Base-by-base conservation (phyloP, 1,284 basidiomycete genomes). In the Leccinum angustisporum region DNA sequence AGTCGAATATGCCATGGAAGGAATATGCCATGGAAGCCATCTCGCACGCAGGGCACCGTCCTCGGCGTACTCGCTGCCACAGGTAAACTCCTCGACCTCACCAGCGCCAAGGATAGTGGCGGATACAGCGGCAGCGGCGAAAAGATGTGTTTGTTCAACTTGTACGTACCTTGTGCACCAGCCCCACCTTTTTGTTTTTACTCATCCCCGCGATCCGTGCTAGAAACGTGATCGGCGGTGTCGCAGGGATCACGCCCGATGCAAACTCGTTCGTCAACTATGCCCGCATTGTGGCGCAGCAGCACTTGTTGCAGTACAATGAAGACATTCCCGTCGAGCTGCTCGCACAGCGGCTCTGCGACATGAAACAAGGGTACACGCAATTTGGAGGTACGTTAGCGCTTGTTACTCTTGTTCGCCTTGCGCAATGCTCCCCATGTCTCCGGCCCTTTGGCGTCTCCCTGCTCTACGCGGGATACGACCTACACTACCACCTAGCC, bases 1-100 rank as follows among this genome's bases (percentile, higher is more conserved):
- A 95, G 95, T 98, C 80, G 95, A 98, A 80, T 98, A 98, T 86
- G 95, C 95, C 57, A 98, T 98, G 95, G 95, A 98, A 75, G 95
- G n/a, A n/a, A n/a, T n/a, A n/a, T n/a, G n/a, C n/a, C n/a, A n/a
- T n/a, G n/a, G n/a, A n/a, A n/a, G n/a, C 95, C 64, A 98, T 98
- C 82, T 96, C 94, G 31, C 94, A 97, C 72, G 96, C 95, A 31
- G 96, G 27, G 96, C 65, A 96, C 95, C 14, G 95, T 97, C 52
- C 86, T 98, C 33, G 95, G 94, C 48, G 91, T 98, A 59, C 83
- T 97, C n/a, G 97, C 95, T 79, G 95, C 99, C 48, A 98, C 97
- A 0, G 95, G 95, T 56, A 99, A 99, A 78, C 86, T 99, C 53
- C 85, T 99, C 63, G 97, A 99, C 78, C 83, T 95, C 50, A 90